Conservation (phyloP, 257 asterid species). For the Haberlea rhodopensis region DNA sequence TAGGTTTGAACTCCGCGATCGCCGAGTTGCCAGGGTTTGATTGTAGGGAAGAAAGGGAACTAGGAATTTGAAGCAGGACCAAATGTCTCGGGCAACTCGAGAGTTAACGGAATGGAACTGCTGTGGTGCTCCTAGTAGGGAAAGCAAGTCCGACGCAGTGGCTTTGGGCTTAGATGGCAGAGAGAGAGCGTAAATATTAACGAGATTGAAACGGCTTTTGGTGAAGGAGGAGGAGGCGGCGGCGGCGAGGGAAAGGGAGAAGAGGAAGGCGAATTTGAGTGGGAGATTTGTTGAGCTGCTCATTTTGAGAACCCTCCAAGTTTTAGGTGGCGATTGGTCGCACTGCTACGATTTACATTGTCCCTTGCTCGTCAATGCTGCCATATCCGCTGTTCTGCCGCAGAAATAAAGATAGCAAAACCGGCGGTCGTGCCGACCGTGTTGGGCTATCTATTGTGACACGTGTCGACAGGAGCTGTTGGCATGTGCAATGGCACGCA, state of each 20-base stretch:
- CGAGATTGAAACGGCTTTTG: conserved; percentile 24
- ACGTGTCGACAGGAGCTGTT: no score
- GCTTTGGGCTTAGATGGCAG: conserved; percentile 49
- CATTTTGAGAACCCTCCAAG: no score
- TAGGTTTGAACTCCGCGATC: conserved; percentile 31
- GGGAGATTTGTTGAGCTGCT: neutral
- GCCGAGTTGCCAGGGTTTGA: conserved; percentile 21
- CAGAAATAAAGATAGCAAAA: no score
- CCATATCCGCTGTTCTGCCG: no score
- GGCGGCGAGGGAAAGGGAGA: neutral
- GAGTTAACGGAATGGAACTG: conserved; percentile 64
- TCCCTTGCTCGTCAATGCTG: no score
- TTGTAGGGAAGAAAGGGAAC: conserved; percentile 48
- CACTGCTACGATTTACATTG: no score
- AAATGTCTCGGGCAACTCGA: conserved; percentile 46
- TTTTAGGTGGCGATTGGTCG: no score
- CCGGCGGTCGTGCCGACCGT: no score
- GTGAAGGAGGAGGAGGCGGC: conserved; percentile 40
- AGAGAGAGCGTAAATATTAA: conserved; percentile 4
- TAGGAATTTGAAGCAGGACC: conserved; percentile 72
- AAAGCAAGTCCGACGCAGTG: conserved; percentile 63
- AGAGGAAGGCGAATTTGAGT: neutral
- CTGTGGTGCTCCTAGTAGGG: conserved; percentile 66
- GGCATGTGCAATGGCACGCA: no score
- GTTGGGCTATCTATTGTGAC: no score